These are phyloP conservation scores for Calocybe cyanea DNA, from an alignment of 768 basidiomycete genomes.

Conservation along the genomic window DNA sequence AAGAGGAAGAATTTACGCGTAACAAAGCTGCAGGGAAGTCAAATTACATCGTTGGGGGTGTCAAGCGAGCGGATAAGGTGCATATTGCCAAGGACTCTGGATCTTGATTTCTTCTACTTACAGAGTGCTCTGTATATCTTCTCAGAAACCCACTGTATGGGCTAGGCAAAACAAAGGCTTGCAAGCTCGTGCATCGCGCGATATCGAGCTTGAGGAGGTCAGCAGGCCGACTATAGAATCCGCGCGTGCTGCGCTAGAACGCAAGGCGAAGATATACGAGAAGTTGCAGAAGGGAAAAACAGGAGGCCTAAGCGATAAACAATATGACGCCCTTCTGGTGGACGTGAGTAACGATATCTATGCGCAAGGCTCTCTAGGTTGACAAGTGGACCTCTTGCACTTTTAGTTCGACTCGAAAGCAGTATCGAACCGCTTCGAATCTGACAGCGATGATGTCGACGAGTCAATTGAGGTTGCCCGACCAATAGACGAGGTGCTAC, in stretches of 20 bases:
- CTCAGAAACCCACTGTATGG: slow-evolving; percentile 78
- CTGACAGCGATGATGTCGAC: slow-evolving; percentile 74
- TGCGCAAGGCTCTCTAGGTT: not conserved
- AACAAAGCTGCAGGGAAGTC: slow-evolving; percentile 57
- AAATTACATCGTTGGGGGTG: slow-evolving; percentile 53
- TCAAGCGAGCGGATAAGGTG: slow-evolving; percentile 72
- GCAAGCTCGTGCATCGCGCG: slow-evolving; percentile 54
- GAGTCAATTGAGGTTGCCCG: slow-evolving; percentile 68
- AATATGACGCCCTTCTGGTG: slow-evolving; percentile 69
- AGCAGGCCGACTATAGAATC: slow-evolving; percentile 70
- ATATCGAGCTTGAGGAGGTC: slow-evolving; percentile 67
- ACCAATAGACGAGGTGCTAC: slow-evolving; percentile 34
- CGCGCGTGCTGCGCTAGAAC: slow-evolving; percentile 65
- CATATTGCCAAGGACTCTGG: too few species aligned
- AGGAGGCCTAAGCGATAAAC: slow-evolving; percentile 71
- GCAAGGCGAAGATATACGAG: slow-evolving; percentile 79
- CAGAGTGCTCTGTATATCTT: too few species aligned
- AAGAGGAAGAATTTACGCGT: slow-evolving; percentile 54
- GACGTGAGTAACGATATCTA: slow-evolving; percentile 52
- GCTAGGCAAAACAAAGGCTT: slow-evolving; percentile 74
- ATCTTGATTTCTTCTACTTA: too few species aligned
- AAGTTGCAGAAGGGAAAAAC: slow-evolving; percentile 74
- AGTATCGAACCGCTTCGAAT: slow-evolving; percentile 46
- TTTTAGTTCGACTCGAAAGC: slow-evolving; percentile 65
- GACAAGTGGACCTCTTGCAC: not conserved